phyloP scores from a whole-genome alignment of 768 basidiomycete genomes.

The Russula abietina region DNA sequence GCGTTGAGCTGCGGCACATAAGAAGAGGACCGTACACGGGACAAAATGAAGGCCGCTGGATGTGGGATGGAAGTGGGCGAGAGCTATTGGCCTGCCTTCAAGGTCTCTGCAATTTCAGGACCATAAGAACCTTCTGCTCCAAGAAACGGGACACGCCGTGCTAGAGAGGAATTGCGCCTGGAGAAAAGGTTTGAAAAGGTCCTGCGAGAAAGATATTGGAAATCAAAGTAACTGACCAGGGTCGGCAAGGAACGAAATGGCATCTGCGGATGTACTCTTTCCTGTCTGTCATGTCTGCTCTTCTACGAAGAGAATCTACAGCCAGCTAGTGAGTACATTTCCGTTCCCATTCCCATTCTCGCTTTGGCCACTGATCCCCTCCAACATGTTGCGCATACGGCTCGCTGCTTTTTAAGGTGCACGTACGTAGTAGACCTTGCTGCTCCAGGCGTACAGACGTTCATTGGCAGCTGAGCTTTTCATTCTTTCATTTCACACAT shows the following conservation, averaged over 20 bases:
- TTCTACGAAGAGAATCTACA: neutral
- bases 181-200: conserved; percentile 15
- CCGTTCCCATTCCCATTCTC: no score
- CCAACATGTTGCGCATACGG: conserved; percentile 20
- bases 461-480: no score
- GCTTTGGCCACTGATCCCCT: neutral
- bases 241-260: conserved; percentile 80
- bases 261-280: conserved; percentile 73
- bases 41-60: conserved; percentile 32
- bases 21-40: conserved; percentile 42
- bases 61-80: conserved; percentile 16
- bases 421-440: conserved; percentile 19
- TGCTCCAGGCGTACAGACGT: conserved; percentile 5
- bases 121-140: conserved; percentile 89
- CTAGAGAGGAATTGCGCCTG: conserved; percentile 73
- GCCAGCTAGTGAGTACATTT: no score
- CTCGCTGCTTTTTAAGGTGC: conserved; percentile 17
- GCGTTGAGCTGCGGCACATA: conserved; percentile 39
- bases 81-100: conserved; percentile 50
- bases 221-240: conserved; percentile 48
- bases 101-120: conserved; percentile 79
- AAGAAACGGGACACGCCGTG: conserved; percentile 89
- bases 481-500: neutral
- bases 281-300: conserved; percentile 55
- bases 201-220: neutral